A percentile compares a stretch with the other conserved stretches of the same genome.
These are phyloP conservation scores for Fusarium sp. DNA, from an alignment of 2,329 filamentous ascomycete genomes.

Conservation along the genomic window DNA sequence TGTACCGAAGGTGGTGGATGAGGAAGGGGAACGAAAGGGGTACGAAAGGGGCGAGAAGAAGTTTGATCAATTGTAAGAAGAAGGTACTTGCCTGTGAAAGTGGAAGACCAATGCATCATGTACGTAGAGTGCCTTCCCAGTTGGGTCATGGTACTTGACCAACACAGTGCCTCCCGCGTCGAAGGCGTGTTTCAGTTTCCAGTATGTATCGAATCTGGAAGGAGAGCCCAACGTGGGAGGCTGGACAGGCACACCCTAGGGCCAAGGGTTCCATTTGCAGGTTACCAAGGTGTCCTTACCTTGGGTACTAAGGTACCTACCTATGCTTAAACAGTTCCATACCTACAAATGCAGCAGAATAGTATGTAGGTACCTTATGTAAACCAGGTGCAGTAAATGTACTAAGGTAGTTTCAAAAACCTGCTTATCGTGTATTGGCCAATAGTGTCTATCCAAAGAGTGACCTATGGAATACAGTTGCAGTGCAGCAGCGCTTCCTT, in stretches of 20 bases:
- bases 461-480: not conserved
- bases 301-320: slow-evolving; percentile 8
- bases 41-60: not conserved
- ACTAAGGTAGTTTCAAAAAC: slow-evolving; percentile 21
- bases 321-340: not conserved
- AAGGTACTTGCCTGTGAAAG: not conserved
- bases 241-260: slow-evolving; percentile 13
- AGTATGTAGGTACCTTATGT: not conserved
- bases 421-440: slow-evolving; percentile 8
- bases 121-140: slow-evolving; percentile 18
- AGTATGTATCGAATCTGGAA: slow-evolving; percentile 37
- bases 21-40: not conserved
- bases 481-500: slow-evolving; percentile 8
- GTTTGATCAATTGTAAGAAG: not conserved
- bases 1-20: slow-evolving; percentile 1
- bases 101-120: slow-evolving; percentile 29
- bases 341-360: slow-evolving; percentile 1
- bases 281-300: slow-evolving; percentile 7
- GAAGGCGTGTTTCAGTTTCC: slow-evolving; percentile 45
- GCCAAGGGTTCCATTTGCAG: slow-evolving; percentile 30
- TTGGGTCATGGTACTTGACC: slow-evolving; percentile 28
- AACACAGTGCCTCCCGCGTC: slow-evolving; percentile 21
- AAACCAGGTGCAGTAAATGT: not conserved
- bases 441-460: slow-evolving; percentile 13
- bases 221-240: slow-evolving; percentile 19